Evolutionary conservation across 1,284 basidiomycete species (phyloP).

Genomic region (Ceratobasidium sp.): DNA sequence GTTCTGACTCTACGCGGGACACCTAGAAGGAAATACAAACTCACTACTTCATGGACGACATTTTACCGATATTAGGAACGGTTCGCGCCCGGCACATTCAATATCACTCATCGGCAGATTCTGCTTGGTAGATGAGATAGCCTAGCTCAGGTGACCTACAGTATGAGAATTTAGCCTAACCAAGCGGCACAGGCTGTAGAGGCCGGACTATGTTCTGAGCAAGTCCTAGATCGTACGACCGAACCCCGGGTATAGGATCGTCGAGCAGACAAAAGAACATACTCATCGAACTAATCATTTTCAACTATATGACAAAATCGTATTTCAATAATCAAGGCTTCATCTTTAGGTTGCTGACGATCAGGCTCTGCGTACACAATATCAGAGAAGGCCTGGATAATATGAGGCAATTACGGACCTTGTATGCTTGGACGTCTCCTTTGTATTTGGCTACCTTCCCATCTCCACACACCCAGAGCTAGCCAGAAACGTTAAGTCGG

Average conservation of each 20-base stretch:
- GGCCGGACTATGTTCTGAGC: not conserved
- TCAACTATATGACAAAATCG: not conserved
- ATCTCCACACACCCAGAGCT: conserved; percentile 93
- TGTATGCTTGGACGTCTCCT: conserved; percentile 92
- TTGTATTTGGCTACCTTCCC: conserved; percentile 83
- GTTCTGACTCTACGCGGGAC: not conserved
- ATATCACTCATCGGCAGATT: conserved; percentile 24
- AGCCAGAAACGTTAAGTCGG: conserved; percentile 29
- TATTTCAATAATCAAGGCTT: conserved; percentile 46
- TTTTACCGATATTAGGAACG: conserved; percentile 38
- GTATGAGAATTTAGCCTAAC: conserved; percentile 3
- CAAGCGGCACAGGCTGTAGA: not conserved
- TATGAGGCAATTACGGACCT: conserved; percentile 60
- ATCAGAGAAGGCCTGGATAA: conserved; percentile 25
- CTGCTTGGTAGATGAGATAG: conserved; percentile 3
- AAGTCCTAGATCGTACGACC: not conserved
- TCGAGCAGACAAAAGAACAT: not conserved
- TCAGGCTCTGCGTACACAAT: conserved; percentile 63
- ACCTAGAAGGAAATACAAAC: conserved; percentile 13
- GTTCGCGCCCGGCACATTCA: conserved; percentile 12
- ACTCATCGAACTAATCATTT: not conserved
- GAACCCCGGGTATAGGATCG: not conserved
- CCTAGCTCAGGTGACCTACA: conserved; percentile 24
- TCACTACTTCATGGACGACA: conserved; percentile 23
- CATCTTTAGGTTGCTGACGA: conserved; percentile 79